Percentiles rank a stretch among this genome's conserved stretches.
Conservation (phyloP, 768 basidiomycete species). For the Leccinum fibrillosum region DNA sequence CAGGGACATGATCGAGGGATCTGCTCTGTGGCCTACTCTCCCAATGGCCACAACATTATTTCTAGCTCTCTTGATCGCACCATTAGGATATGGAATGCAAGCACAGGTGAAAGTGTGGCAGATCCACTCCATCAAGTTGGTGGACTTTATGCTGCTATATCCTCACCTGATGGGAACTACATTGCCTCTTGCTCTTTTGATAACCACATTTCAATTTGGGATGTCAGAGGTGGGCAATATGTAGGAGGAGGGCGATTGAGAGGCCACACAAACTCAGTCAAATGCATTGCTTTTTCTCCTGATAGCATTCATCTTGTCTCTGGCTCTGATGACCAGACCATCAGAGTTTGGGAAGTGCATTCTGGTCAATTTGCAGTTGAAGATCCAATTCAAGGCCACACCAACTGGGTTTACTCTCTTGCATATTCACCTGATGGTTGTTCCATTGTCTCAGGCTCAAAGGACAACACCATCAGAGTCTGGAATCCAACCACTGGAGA, state of each 20-base stretch:
- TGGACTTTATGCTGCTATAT: background rate
- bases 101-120: conserved; percentile 4
- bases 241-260: background rate
- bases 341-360: conserved; percentile 11
- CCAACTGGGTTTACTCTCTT: conserved; percentile 9
- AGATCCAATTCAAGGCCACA: conserved; percentile 6
- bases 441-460: conserved; percentile 18
- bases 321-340: conserved; percentile 1
- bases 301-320: conserved; percentile 13
- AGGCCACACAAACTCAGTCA: background rate
- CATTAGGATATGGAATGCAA: conserved; percentile 10
- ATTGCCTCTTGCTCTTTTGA: conserved; percentile 17
- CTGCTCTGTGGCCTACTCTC: conserved; percentile 14
- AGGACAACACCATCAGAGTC: conserved; percentile 20
- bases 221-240: conserved; percentile 1
- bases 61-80: conserved; percentile 10
- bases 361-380: conserved; percentile 5
- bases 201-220: conserved; percentile 6
- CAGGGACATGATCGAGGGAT: conserved; percentile 3
- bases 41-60: conserved; percentile 10
- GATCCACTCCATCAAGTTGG: background rate
- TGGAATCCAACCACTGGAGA: conserved; percentile 19
- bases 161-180: conserved; percentile 21
- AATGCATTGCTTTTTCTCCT: conserved; percentile 13
- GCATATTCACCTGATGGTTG: conserved; percentile 29